Conservation (phyloP, 768 basidiomycete genomes). For the Chlorophyllum brunneum region DNA sequence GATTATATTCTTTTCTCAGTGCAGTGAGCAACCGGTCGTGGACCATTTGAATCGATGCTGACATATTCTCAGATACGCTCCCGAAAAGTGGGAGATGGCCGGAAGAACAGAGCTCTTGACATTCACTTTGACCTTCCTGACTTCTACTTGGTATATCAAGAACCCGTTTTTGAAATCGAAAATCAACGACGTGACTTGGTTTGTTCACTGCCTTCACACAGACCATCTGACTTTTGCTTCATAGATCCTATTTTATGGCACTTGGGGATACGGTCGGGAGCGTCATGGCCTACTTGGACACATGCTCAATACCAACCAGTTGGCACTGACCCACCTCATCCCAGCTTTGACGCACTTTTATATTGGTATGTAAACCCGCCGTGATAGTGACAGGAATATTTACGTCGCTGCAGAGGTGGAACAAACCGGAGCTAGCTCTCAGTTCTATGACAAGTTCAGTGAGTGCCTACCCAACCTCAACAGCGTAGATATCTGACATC, state of each 20-base stretch:
- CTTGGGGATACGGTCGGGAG: constrained; percentile 63
- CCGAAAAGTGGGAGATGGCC: constrained; percentile 76
- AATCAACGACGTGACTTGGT: constrained; percentile 75
- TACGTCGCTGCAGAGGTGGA: constrained; percentile 72
- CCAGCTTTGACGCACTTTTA: constrained; percentile 92
- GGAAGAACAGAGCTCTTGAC: constrained; percentile 85
- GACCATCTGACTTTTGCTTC: constrained; percentile 6
- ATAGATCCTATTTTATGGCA: constrained; percentile 75
- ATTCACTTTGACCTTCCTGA: constrained; percentile 87
- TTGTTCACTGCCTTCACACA: not conserved
- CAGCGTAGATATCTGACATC: not conserved
- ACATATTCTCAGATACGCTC: constrained; percentile 44
- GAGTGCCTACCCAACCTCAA: constrained; percentile 25
- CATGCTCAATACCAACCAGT: constrained; percentile 76
- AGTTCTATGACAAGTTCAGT: constrained; percentile 99
- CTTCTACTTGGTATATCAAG: constrained; percentile 96
- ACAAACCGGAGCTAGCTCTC: constrained; percentile 94
- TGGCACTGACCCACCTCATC: constrained; percentile 88
- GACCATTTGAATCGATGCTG: not conserved
- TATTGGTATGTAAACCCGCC: constrained; percentile 56
- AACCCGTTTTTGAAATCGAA: constrained; percentile 97
- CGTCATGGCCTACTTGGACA: constrained; percentile 73
- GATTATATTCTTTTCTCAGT: constrained; percentile 85
- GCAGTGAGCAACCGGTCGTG: constrained; percentile 43
- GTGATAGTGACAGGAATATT: not conserved